Evolutionary conservation across 352 stramenopile species (phyloP).

Genomic region (Phytophthora hibernalis): DNA sequence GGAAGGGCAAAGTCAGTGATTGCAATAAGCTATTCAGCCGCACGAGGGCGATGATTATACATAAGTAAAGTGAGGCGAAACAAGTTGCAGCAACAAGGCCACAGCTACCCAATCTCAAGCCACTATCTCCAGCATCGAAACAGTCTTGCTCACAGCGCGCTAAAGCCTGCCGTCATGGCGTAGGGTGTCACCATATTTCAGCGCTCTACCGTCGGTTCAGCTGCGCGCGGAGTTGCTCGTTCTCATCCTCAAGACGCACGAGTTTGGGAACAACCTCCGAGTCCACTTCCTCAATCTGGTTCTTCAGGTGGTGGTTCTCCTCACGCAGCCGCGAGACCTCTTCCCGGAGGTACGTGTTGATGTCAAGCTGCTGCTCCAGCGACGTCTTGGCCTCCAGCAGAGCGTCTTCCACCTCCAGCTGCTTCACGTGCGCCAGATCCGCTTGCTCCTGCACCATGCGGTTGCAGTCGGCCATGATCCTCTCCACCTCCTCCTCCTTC

Average conservation of each 20-base stretch:
- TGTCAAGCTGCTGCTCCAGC: conserved; percentile 85
- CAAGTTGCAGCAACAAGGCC: conserved; percentile 6
- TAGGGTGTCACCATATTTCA: background rate
- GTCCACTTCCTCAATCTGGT: conserved; percentile 89
- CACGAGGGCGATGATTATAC: conserved; percentile 30
- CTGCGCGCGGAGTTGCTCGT: conserved; percentile 67
- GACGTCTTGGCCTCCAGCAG: conserved; percentile 86
- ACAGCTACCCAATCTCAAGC: conserved; percentile 1
- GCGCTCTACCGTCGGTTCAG: conserved; percentile 38
- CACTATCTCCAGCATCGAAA: conserved; percentile 6
- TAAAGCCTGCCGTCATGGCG: background rate
- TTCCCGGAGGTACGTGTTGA: conserved; percentile 85
- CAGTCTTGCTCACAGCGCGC: conserved; percentile 3
- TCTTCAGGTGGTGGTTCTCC: conserved; percentile 87
- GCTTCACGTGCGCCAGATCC: conserved; percentile 76
- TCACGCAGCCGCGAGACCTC: conserved; percentile 83
- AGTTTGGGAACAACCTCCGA: conserved; percentile 85
- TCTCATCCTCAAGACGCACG: conserved; percentile 86
- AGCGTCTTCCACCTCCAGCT: conserved; percentile 86
- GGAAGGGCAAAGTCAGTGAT: no score
- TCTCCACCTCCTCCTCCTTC: conserved; percentile 85
- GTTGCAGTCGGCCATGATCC: conserved; percentile 85
- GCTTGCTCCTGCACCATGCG: conserved; percentile 89
- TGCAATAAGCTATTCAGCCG: conserved; percentile 36
- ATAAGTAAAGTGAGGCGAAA: conserved; percentile 30